Base-by-base conservation (phyloP, 257 asterid genomes). In the Plectranthus barbatus region DNA sequence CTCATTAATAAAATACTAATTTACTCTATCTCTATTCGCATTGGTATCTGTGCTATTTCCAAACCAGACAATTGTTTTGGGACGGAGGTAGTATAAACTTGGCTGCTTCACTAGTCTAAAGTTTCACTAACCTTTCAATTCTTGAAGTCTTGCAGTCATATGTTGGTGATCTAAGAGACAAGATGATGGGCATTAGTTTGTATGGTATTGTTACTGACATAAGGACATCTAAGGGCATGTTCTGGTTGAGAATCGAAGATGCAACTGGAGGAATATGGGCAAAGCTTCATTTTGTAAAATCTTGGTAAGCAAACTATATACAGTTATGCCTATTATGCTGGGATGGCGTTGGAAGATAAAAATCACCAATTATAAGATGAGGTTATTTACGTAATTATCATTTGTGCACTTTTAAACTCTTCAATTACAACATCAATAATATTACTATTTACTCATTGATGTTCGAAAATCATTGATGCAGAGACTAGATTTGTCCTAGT, bases 181-280 rank as follows among this genome's bases (percentile, higher is more conserved):
- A 89, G 87, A 92, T 89, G 99, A 80, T 86, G 55, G 82, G 96
- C 71, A 75, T 89, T 71, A 83, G 97, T 78, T 90, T 92, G 76
- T 83, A 84, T 65, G 98, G 91, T 47, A 62, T 53, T 49, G 84
- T 89, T 74, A 74, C 75, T 26, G 82, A 82, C 73, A 77, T 89
- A 76, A 74, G 69, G 76, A 70, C 79, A 51, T 69, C 84, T 69
- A 67, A 56, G 36, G 75, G 78, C 56, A 67, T 60, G 70, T 78
- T 77, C 71, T 83, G 84, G 54, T 41, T 92, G 74, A 81, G 62
- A 71, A 79, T 92, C 64, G 86, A 77, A 69, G 98, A 92, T 78
- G 58, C 75, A 59, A 83, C 91, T 19, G 98, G 98, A 73, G 76
- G 84, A 56, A 76, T 85, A 68, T 88, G 88, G 95, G 81, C 71